Evolutionary conservation across 2,329 filamentous ascomycete genomes (phyloP).

Genomic region (Ophiostoma sp.): DNA sequence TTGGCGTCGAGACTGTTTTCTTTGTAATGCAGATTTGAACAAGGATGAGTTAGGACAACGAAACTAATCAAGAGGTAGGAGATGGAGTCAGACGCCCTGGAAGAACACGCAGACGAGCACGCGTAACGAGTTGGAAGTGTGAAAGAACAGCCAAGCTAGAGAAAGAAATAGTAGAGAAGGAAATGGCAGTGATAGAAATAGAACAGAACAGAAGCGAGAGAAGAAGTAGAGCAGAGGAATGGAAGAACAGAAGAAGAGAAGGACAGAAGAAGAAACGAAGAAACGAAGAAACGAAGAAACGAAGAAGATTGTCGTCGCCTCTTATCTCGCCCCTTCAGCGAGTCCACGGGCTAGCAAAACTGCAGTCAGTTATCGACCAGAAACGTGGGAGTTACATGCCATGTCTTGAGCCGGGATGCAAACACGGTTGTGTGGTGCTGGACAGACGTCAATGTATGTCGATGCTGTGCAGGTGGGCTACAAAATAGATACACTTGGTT

Average conservation of each 20-base stretch:
- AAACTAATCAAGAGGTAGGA: neutral
- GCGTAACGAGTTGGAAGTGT: neutral
- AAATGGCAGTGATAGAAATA: neutral
- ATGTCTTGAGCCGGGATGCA: neutral
- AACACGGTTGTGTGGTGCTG: neutral
- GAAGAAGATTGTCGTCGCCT: neutral
- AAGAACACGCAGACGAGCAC: no score
- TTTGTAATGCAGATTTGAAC: neutral
- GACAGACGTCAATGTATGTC: neutral
- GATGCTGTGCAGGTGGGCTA: neutral
- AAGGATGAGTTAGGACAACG: neutral
- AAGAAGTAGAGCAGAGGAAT: neutral
- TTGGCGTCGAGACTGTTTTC: neutral
- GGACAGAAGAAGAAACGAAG: neutral
- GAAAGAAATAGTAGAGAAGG: neutral
- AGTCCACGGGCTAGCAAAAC: neutral
- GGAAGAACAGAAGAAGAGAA: neutral
- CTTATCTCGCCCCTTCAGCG: neutral
- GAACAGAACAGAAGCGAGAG: neutral
- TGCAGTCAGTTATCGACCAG: neutral
- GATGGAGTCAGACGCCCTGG: no score
- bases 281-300: neutral
- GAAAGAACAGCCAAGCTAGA: neutral
- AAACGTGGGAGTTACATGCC: slow-evolving; percentile 6
- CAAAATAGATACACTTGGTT: neutral